Percentiles rank a stretch among this genome's conserved stretches.
Conservation (phyloP, 1,139 yeast species). For the Protomyces gravidus region DNA sequence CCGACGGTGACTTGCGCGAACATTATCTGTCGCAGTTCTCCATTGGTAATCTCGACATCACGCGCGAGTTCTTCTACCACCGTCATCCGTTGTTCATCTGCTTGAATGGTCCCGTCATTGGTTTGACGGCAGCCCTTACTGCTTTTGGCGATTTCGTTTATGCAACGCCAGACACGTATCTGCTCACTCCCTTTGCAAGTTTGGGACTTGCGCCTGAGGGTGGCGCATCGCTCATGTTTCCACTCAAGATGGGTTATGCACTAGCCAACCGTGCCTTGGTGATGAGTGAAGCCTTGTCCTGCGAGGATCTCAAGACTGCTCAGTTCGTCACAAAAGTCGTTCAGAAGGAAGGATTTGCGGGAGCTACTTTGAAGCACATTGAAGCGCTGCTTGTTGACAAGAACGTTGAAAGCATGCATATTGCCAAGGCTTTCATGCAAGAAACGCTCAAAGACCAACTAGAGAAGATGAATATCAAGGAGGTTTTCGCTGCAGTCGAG, state of each 20-base stretch:
- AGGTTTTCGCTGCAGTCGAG: slow-evolving; percentile 16
- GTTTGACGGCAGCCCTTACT: slow-evolving; percentile 69
- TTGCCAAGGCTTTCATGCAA: slow-evolving; percentile 11
- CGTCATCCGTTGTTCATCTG: slow-evolving; percentile 68
- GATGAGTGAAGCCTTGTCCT: slow-evolving; percentile 61
- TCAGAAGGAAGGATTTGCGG: slow-evolving; percentile 41
- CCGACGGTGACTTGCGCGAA: slow-evolving; percentile 37
- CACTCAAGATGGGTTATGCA: slow-evolving; percentile 68
- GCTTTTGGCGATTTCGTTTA: slow-evolving; percentile 73
- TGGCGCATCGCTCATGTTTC: slow-evolving; percentile 64
- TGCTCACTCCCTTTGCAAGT: slow-evolving; percentile 74
- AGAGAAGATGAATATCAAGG: slow-evolving; percentile 14
- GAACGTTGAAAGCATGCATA: slow-evolving; percentile 36
- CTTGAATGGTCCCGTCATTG: slow-evolving; percentile 83
- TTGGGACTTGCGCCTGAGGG: slow-evolving; percentile 85
- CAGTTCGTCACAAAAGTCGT: slow-evolving; percentile 64
- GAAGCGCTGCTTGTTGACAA: slow-evolving; percentile 63
- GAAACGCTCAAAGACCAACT: slow-evolving; percentile 6
- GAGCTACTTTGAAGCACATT: slow-evolving; percentile 43
- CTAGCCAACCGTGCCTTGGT: slow-evolving; percentile 69
- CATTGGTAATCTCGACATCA: slow-evolving; percentile 65
- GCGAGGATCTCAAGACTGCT: slow-evolving; percentile 52
- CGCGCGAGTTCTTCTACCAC: slow-evolving; percentile 67
- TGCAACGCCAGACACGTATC: slow-evolving; percentile 59
- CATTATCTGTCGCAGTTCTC: slow-evolving; percentile 60